Evolutionary conservation across 352 stramenopile species (phyloP).

Genomic region (Proteromonas lacertae): DNA sequence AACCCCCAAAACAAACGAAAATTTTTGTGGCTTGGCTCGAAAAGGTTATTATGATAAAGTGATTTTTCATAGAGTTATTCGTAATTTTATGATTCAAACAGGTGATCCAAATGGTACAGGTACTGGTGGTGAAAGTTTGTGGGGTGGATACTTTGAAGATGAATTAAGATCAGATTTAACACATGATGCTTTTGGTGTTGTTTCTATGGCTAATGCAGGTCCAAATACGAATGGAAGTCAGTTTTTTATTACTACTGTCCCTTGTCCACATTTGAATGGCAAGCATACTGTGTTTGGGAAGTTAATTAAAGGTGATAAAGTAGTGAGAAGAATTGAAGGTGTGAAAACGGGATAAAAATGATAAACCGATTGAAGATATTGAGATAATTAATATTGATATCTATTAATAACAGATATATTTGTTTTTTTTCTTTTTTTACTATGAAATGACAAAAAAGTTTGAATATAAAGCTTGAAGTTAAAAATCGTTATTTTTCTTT

Average conservation of each 20-base stretch:
- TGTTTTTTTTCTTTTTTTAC: too few species aligned
- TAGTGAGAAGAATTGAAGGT: too few species aligned
- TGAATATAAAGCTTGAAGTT: too few species aligned
- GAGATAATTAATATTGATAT: too few species aligned
- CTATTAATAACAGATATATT: too few species aligned
- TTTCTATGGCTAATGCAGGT: slow-evolving; percentile 81
- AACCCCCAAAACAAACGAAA: slow-evolving; percentile 66
- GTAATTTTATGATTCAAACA: slow-evolving; percentile 84
- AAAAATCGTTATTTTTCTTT: too few species aligned
- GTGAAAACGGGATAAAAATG: too few species aligned
- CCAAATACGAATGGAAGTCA: slow-evolving; percentile 27
- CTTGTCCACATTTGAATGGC: slow-evolving; percentile 56
- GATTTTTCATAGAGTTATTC: slow-evolving; percentile 95
- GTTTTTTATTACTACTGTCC: slow-evolving; percentile 14
- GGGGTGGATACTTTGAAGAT: slow-evolving; percentile 93
- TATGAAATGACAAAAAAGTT: too few species aligned
- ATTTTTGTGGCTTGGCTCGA: slow-evolving; percentile 76
- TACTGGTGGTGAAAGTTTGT: slow-evolving; percentile 89
- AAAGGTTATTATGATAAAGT: slow-evolving; percentile 94
- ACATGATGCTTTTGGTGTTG: slow-evolving; percentile 82
- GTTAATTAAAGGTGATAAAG: slow-evolving; percentile 50
- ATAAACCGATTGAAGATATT: too few species aligned
- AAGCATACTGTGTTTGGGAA: slow-evolving; percentile 77
- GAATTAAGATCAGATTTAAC: slow-evolving; percentile 67
- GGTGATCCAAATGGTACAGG: slow-evolving; percentile 74